Conservation (phyloP, 106 monocot species). For the Dendrobium chrysotoxum region DNA sequence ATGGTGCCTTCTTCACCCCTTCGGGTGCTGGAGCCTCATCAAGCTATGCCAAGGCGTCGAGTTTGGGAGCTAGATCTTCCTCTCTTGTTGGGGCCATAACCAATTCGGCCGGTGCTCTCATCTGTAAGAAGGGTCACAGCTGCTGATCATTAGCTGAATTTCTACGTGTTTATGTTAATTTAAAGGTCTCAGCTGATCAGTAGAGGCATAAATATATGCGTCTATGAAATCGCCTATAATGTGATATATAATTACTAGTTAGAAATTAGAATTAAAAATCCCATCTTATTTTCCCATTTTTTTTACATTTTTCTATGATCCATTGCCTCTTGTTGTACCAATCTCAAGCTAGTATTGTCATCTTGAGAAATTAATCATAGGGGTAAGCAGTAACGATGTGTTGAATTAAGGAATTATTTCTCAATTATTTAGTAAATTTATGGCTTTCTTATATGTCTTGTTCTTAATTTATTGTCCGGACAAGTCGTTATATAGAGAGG, state of each 20-base stretch:
- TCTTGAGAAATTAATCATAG: conserved; percentile 1
- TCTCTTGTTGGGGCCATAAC: conserved; percentile 11
- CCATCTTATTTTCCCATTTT: too few relatives aligned
- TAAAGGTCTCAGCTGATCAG: too few relatives aligned
- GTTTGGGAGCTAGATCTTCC: conserved; percentile 11
- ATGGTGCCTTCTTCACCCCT: conserved; percentile 16
- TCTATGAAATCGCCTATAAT: not conserved
- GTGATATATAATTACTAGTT: too few relatives aligned
- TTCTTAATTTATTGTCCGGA: too few relatives aligned
- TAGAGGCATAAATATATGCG: too few relatives aligned
- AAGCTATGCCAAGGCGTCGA: conserved; percentile 16
- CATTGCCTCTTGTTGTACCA: not conserved
- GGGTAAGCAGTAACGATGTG: not conserved
- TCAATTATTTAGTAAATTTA: too few relatives aligned
- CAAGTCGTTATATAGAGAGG: too few relatives aligned
- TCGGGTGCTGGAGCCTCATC: conserved; percentile 14
- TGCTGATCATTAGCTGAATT: not conserved
- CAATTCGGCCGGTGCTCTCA: conserved; percentile 7
- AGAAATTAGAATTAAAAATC: too few relatives aligned
- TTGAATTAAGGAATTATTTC: not conserved
- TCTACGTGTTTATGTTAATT: too few relatives aligned
- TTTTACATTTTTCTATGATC: not conserved
- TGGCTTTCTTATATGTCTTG: too few relatives aligned
- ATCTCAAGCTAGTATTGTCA: not conserved
- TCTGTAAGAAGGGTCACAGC: conserved; percentile 5